Evolutionary conservation across 306 rosid genomes (phyloP), one percentile per base, ranked within the genome.

Genomic region (Lathyrus sativus): DNA sequence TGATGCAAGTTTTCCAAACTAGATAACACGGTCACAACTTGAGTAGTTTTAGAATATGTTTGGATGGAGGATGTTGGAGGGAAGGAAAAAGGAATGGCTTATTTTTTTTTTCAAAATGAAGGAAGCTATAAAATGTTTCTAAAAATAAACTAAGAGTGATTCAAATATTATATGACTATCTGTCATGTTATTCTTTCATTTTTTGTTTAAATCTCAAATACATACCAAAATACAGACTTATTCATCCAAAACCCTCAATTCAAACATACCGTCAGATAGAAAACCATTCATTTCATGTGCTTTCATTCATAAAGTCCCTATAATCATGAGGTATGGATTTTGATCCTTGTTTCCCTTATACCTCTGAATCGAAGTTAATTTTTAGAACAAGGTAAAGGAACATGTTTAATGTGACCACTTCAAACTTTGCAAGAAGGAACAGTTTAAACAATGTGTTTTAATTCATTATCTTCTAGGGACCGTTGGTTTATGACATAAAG

Each of bases 1-100:
- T 37, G 49, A 66, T 15, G 62, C 24, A 54, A 62, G 26, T 68
- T 59, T 50, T 73, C 14, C 29, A 67, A 67, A 62, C 64, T 66
- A 66, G 57, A 77, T 45, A 13, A 57, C 17, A 12, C 37, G 35
- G 7, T 44, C 19, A 50, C 11, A 13, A 62, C 31, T 72, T 70
- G 5, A 67, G 74, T 51, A 44, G 51, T 49, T 63, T 51, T 58
- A 57, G 35, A 31, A 31, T 26, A 26, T 31, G 35, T 31, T 4
- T 31, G 35, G 35, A 31, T 31, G 35, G 35, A 17, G 44, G 44
- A 39, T 39, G 9, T 39, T 39, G 44, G 44, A 39, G 44, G 44
- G 44, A 39, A 11, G 6, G 7, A 31, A 31, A 31, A 31, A 31
- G 11, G 4, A 11, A 39, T 39, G 44, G 11, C 10, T 8, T 44